Percentiles rank a stretch among this genome's conserved stretches.
phyloP scores from a whole-genome alignment of 1,139 yeast genomes.

The Meyerozyma smithsonii region DNA sequence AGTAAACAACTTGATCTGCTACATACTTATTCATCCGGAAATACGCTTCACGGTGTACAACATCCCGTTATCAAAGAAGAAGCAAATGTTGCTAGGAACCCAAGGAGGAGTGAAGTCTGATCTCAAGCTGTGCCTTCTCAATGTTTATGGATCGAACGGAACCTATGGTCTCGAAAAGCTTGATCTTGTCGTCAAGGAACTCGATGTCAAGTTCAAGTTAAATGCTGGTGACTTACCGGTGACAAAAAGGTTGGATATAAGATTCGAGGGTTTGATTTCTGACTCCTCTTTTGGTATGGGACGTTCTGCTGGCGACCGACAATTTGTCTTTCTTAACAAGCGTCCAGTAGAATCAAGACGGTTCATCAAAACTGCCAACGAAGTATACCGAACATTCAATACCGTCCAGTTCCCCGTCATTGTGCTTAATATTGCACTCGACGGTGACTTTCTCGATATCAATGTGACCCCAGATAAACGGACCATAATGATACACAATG shows the following conservation, averaged over 20 bases:
- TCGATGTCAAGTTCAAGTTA: slow-evolving; percentile 17
- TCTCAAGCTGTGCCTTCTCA: slow-evolving; percentile 50
- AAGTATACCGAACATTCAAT: slow-evolving; percentile 66
- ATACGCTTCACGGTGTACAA: slow-evolving; percentile 60
- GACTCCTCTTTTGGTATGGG: slow-evolving; percentile 70
- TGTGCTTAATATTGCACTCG: slow-evolving; percentile 53
- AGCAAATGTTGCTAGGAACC: slow-evolving; percentile 44
- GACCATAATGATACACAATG: slow-evolving; percentile 64
- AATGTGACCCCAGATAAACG: slow-evolving; percentile 92
- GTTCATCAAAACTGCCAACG: slow-evolving; percentile 60
- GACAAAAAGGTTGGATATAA: slow-evolving; percentile 16
- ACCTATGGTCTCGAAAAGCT: slow-evolving; percentile 52
- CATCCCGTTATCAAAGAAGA: slow-evolving; percentile 43
- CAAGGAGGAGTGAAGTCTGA: slow-evolving; percentile 38
- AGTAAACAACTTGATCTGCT: slow-evolving; percentile 57
- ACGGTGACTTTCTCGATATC: slow-evolving; percentile 58
- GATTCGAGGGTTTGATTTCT: slow-evolving; percentile 61
- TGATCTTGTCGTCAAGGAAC: slow-evolving; percentile 22
- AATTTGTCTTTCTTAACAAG: slow-evolving; percentile 64
- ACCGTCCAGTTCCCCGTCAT: slow-evolving; percentile 73
- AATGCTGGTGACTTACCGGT: slow-evolving; percentile 12
- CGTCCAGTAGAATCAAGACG: slow-evolving; percentile 66
- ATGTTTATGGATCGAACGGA: slow-evolving; percentile 67
- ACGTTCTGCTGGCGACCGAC: slow-evolving; percentile 67
- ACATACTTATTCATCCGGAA: slow-evolving; percentile 56